Base-by-base conservation (phyloP, 1,139 yeast genomes). In the Tardiomyces digboiensis region DNA sequence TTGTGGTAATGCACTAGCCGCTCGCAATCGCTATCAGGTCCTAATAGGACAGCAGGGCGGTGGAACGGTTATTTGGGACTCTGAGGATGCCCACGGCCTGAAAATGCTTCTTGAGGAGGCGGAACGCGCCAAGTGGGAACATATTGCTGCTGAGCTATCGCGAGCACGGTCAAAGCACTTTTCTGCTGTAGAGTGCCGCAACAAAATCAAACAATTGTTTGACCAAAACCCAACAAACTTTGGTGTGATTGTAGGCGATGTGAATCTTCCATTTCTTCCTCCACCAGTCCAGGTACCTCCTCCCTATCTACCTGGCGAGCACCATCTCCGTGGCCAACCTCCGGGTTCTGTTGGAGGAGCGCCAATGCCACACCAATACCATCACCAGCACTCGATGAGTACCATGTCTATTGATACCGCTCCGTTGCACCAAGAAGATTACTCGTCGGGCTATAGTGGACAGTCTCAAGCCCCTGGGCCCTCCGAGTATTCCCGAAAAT, bases 11-110 rank as follows among this genome's bases (percentile, higher is more conserved):
- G 80, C 78, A 50, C 64, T 83, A 40, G 87, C 91, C 0, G 91
- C 89, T 0, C 65, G 93, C 46, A 83, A 83, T 58, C 64, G 93
- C 48, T 83, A 83, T 57, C 93, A 83, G 58, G 93, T 83, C 5
- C 71, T 83, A 44, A 82, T 83, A 48, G 93, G 93, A 2, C 93
- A 83, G 59, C 93, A 83, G 54, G 91, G 93, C 3, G 82, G 84
- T 43, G 83, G 84, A 20, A 72, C 80, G 4, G 74, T 79, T 29
- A 73, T 76, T 37, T 82, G 88, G 84, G 77, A 75, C 19, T 56
- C 67, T 1, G 77, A 75, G 19, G 88, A 82, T 59, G 72, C 76
- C 13, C 49, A 62, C n/a, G 67, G 69, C 19, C 65, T 82, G 39
- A 78, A 75, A 50, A 61, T 60, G 23, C 53, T 80, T 16, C 62